Evolutionary conservation across 148 eudicot species (phyloP).

Genomic region (Silene conica): DNA sequence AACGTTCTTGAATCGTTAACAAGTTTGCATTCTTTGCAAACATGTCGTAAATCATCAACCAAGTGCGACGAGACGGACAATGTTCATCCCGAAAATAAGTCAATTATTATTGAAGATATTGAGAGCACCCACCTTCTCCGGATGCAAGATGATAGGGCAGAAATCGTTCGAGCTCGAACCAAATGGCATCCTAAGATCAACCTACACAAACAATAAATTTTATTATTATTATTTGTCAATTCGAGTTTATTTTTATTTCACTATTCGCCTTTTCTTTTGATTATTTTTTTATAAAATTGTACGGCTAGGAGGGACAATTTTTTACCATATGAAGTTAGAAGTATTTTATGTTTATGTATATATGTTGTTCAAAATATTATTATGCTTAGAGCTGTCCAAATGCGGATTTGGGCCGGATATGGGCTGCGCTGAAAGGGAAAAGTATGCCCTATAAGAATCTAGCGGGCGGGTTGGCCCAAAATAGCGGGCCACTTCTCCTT

Average conservation of each 20-base stretch:
- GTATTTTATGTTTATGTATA: background rate
- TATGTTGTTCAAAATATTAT: background rate
- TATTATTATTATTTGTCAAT: background rate
- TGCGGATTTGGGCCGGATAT: too few species aligned
- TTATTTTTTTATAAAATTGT: background rate
- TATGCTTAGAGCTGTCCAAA: too few species aligned
- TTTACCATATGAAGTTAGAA: slow-evolving; percentile 3
- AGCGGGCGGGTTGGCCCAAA: too few species aligned
- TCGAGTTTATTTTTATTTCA: background rate
- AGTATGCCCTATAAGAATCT: too few species aligned
- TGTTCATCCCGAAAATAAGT: background rate
- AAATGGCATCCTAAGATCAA: slow-evolving; percentile 50
- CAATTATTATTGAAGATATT: slow-evolving; percentile 14
- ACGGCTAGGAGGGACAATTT: background rate
- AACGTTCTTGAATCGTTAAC: slow-evolving; percentile 67
- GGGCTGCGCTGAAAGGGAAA: too few species aligned
- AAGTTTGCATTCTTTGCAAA: slow-evolving; percentile 19
- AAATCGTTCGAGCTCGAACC: slow-evolving; percentile 73
- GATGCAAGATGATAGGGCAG: slow-evolving; percentile 59
- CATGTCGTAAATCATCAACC: background rate
- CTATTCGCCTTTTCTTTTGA: background rate
- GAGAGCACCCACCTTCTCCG: slow-evolving; percentile 65
- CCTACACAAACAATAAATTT: background rate
- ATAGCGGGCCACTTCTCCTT: too few species aligned
- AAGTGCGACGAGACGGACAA: background rate